Evolutionary conservation across 768 basidiomycete genomes (phyloP), one percentile per base, ranked within the genome.

Genomic region (Galerina marginata): DNA sequence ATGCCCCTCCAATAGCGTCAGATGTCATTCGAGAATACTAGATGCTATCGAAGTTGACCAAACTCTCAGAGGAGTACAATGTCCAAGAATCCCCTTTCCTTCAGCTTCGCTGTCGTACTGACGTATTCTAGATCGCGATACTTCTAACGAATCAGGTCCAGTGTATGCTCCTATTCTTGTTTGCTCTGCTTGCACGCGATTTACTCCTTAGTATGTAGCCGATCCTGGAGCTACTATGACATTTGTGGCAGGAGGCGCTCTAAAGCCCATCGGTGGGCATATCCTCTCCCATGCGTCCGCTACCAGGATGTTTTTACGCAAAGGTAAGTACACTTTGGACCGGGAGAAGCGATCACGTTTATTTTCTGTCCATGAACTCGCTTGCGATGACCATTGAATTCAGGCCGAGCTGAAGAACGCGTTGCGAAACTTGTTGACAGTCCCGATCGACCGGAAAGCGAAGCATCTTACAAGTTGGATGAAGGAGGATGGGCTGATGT

Each of bases 181-280:
- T 58, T 15, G 4, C 48, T 23, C n/a, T 54, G 25, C 38, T 37
- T 11, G 16, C 4, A 14, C 45, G 9, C 16, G 39, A 9, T 36
- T 20, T 20, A 23, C 23, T 23, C 36, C 63, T n/a, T 48, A 26
- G 53, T 11, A 36, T 44, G 48, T 69, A 92, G 92, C 95, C 60
- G 96, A 98, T 72, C 96, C 96, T 20, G 96, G 96, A 50, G 95
- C 95, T 50, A 93, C 91, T 2, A 92, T 92, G 89, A 93, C 93
- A 51, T 98, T 98, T 69, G 95, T 96, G 43, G 95, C 94, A 25
- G 95, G 95, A 42, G 92, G 94, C 37, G 92, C 92, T 16, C 81
- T 95, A 40, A 96, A 96, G 75, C 93, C 94, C 15, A 92, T 96
- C 46, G 93, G 92, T 40, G 93, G 93, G 0, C 93, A 95, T 68